Evolutionary conservation across 352 stramenopile species (phyloP), one percentile per base, ranked within the genome.

Genomic region (Globisporangium spinosum): DNA sequence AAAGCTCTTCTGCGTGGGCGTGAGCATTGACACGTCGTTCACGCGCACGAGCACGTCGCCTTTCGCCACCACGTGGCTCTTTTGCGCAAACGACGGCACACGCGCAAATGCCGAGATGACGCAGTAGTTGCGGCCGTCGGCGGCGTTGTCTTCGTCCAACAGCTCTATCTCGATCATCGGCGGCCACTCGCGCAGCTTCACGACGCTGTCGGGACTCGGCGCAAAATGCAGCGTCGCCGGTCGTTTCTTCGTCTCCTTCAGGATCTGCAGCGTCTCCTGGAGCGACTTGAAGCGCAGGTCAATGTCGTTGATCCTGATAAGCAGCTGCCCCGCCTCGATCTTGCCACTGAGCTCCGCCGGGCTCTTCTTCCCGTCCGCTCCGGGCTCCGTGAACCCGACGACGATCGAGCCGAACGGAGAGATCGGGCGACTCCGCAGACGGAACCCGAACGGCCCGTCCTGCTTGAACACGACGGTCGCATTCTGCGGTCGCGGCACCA

Each of bases 151-250:
- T 62, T 90, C 82, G 35, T 89, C 76, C 8, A 69, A 80, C 20
- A 76, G 77, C 65, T 95, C 87, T 54, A 89, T 69, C 62, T 93
- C 84, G 23, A 95, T 75, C 80, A 94, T 90, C 25, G 87, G 87
- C n/a, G 87, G 87, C 87, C 87, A 95, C 22, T 90, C 76, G 0
- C 79, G 82, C 38, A 95, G 66, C 65, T 82, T 91, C 54, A 95
- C 80, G 56, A 95, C 83, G 10, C 80, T 75, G 62, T 95, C 87
- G 0, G 87, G 87, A 64, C 83, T 95, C 3, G 78, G 75, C 0
- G 82, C 85, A 62, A 95, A 94, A 32, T 91, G 79, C 54, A 95
- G 74, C 59, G 80, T 89, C 40, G 79, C 82, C 47, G 87, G 87
- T 2, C 87, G 83, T 29, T 67, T 69, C 49, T 80, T 95, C 13